Conservation (phyloP, 116 monocot genomes). For the Phalaenopsis hybrid region DNA sequence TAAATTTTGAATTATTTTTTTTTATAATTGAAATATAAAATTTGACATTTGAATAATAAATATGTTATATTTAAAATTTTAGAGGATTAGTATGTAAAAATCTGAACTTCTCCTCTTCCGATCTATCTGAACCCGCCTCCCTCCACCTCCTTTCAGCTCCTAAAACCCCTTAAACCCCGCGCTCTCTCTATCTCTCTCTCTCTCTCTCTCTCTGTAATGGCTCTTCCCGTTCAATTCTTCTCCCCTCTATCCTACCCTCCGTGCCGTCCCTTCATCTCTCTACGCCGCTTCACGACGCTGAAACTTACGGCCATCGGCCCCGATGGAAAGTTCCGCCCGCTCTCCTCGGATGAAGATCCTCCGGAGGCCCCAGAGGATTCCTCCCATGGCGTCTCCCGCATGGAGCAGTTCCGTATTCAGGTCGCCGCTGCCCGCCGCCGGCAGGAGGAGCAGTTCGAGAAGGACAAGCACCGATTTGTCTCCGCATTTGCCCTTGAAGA, state of each 20-base stretch:
- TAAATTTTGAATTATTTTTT: no score
- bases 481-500: constrained; percentile 47
- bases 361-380: constrained; percentile 89
- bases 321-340: constrained; percentile 37
- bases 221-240: constrained; percentile 11
- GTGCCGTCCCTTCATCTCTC: neutral
- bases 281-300: constrained; percentile 5
- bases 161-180: neutral
- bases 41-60: no score
- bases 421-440: constrained; percentile 60
- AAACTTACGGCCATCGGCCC: constrained; percentile 17
- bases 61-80: no score
- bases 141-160: neutral
- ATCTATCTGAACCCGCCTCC: neutral
- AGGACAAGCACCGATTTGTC: constrained; percentile 59
- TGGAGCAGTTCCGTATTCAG: constrained; percentile 62
- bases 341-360: constrained; percentile 65
- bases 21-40: no score
- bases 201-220: neutral
- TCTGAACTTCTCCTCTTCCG: neutral
- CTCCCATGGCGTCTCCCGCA: constrained; percentile 70
- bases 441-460: constrained; percentile 52
- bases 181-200: neutral
- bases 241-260: constrained; percentile 9
- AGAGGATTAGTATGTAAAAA: no score